phyloP scores from a whole-genome alignment of 2,329 filamentous ascomycete genomes.

The Colletotrichum magnum region DNA sequence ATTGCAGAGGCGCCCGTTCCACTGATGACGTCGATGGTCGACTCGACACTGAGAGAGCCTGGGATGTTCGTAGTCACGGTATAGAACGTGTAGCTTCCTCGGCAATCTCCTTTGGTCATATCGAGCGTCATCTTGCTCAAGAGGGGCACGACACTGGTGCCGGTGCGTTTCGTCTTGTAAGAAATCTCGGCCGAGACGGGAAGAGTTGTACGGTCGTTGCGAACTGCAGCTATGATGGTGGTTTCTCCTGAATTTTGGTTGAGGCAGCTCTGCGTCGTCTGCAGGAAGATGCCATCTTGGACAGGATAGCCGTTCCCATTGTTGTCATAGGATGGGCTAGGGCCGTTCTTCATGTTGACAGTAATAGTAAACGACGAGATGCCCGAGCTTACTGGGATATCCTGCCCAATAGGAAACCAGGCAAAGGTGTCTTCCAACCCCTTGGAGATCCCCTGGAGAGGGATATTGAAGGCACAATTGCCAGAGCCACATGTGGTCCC shows the following conservation, averaged over 20 bases:
- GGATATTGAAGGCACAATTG: constrained; percentile 61
- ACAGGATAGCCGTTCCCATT: constrained; percentile 70
- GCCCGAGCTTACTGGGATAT: constrained; percentile 70
- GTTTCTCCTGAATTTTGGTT: constrained; percentile 57
- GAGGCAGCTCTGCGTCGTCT: constrained; percentile 71
- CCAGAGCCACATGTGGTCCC: constrained; percentile 57
- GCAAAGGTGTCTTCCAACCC: constrained; percentile 74
- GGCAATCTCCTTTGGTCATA: constrained; percentile 59
- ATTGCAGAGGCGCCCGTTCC: constrained; percentile 52
- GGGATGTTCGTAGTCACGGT: constrained; percentile 58
- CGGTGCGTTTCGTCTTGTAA: constrained; percentile 57
- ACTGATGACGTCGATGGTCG: constrained; percentile 61
- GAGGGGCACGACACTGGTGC: constrained; percentile 58
- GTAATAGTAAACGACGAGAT: constrained; percentile 73
- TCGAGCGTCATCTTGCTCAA: constrained; percentile 54
- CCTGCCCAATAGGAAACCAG: constrained; percentile 63
- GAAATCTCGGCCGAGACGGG: constrained; percentile 59
- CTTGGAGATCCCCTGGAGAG: constrained; percentile 61
- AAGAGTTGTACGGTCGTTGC: constrained; percentile 60
- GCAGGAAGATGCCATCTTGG: constrained; percentile 68
- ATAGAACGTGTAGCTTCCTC: constrained; percentile 65
- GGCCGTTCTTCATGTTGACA: constrained; percentile 63
- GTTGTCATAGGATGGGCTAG: constrained; percentile 65
- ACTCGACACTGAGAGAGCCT: constrained; percentile 60
- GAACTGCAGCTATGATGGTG: constrained; percentile 63